These are phyloP conservation scores for Conidiobolus incongruus DNA, from an alignment of 371 early-diverging fungal genomes.

Conservation along the genomic window DNA sequence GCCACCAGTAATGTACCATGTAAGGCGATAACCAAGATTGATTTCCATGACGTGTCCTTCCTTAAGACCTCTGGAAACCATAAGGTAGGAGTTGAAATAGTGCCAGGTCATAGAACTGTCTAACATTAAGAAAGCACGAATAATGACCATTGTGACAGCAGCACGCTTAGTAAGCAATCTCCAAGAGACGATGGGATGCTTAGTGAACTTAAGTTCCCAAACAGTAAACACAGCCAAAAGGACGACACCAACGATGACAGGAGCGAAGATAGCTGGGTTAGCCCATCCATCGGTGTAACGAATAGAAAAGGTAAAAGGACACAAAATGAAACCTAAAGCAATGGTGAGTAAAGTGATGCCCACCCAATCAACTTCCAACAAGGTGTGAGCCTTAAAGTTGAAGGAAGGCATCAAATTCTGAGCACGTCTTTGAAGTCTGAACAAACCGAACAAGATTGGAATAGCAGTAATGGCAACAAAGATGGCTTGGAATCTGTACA, in stretches of 20 bases:
- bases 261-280: neutral
- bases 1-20: neutral
- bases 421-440: neutral
- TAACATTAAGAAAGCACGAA: neutral
- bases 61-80: neutral
- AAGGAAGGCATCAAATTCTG: no score
- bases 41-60: neutral
- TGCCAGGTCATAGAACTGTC: neutral
- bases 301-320: neutral
- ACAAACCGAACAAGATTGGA: neutral
- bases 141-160: neutral
- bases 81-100: neutral
- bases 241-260: neutral
- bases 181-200: neutral
- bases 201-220: neutral
- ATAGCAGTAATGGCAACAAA: neutral
- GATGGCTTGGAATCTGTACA: neutral
- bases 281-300: neutral
- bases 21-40: neutral
- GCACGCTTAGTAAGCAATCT: neutral
- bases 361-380: neutral
- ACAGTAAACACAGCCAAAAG: neutral
- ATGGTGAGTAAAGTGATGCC: neutral
- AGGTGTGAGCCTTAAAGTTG: no score
- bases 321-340: neutral